Evolutionary conservation across 805 yeast species (phyloP), one percentile per base, ranked within the genome.

Genomic region (Yarrowia sp.): DNA sequence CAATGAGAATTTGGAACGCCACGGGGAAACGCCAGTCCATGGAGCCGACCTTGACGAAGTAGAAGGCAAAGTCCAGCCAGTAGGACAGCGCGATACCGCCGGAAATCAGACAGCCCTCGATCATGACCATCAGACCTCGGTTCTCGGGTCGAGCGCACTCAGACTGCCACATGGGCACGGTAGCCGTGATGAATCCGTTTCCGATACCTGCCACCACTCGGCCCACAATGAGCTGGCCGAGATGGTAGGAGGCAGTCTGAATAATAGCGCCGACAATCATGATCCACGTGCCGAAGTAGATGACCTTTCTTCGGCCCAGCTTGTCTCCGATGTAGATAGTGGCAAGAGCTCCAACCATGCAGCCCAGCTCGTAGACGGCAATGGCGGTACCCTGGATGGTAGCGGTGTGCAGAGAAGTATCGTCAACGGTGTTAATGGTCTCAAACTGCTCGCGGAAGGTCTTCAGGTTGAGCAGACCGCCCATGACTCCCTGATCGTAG

Each of bases 131-230:
- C 63, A 81, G 76, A 68, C 93, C 93, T 77, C 92, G 82, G 65
- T 77, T 78, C 64, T 81, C 82, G 13, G 90, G 81, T 63, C 80
- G 81, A 33, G 91, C 81, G 73, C 84, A 80, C 73, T 88, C 96
- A 1, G 93, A 80, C 71, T 86, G 92, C 84, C 89, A 88, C 65
- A 86, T 85, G 13, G 96, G 96, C 63, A 87, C 86, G 29, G 91
- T 85, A n/a, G 91, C 84, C n/a, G 92, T 86, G 70, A 83, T 83
- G 70, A 87, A 72, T 64, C 94, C 94, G 65, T 84, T 86, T 68
- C 93, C 96, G 56, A 87, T 67, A 67, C 96, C 91, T 18, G 88
- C 81, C 19, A 84, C 71, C 76, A 84, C 81, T 75, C 96, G 82
- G 19, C 89, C 93, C 65, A 86, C 68, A 47, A 67, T 62, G 6